Base-by-base conservation (phyloP, 2,329 filamentous ascomycete genomes). In the Leptographium procerum region DNA sequence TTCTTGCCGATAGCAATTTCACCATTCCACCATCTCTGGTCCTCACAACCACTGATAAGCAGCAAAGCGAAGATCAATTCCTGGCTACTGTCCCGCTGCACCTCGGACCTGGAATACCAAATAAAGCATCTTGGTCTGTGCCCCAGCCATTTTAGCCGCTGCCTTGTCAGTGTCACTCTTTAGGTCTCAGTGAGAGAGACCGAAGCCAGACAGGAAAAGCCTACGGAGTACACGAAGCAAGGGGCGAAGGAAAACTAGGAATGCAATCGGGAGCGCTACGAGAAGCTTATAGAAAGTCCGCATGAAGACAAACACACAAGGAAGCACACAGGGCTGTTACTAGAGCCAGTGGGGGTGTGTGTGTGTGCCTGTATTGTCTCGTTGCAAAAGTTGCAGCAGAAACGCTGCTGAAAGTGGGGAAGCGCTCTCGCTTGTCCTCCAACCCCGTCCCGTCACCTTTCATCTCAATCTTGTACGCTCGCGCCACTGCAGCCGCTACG, bases 381-480 rank as follows among this genome's bases (percentile, higher is more conserved):
- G 43, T 22, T 22, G 31, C 31, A 33, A 33, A 33, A 33, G 31
- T 19, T 19, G 40, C 47, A 50, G 47, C 26, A 26, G 45, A 48
- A 48, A 48, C 22, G 13, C 34, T 43, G 36, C 53, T 55, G 24
- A 45, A 47, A 55, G 53, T 55, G 53, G 53, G 53, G 53, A 55
- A 55, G 22, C 29, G 50, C 50, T 52, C 24, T 52, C 50, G 8
- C 29, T 31, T 52, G 29, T 43, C 29, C 34, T 36, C 34, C 22
- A 26, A 40, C 16, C 52, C 34, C 26, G 48, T 31, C 26, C 52
- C 33, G 36, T 55, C 53, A 55, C 36, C 43, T 47, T 55, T 55
- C 53, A 55, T 55, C 53, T 55, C 36, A 55, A 55, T 55, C 53
- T 55, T 28, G 52, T 33, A 53, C 34, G 26, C 53, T 54, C 52